A percentile compares a stretch with the other conserved stretches of the same genome.
phyloP scores from a whole-genome alignment of 2,329 filamentous ascomycete species.

The Xylaria arbuscula region DNA sequence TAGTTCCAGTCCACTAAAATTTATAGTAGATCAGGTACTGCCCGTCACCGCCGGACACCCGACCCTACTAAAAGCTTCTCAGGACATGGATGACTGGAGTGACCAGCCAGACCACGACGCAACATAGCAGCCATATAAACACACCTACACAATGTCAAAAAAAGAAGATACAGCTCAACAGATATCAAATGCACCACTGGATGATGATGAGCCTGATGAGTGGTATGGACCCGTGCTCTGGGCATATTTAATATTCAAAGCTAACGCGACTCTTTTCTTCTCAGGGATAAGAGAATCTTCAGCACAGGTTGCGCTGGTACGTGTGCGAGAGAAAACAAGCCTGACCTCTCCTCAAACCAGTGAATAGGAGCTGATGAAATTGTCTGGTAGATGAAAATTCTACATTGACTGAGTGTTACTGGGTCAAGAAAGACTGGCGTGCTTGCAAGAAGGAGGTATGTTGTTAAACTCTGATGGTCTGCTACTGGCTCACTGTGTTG shows the following conservation, averaged over 20 bases:
- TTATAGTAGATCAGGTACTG: not conserved
- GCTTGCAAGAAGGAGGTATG: conserved; percentile 87
- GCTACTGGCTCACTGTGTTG: conserved; percentile 1
- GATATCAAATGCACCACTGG: conserved; percentile 57
- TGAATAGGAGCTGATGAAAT: conserved; percentile 27
- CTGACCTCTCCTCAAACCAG: not conserved
- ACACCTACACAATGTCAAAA: conserved; percentile 63
- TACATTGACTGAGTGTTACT: conserved; percentile 95
- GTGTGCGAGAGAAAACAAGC: conserved; percentile 22
- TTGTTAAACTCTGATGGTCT: conserved; percentile 36
- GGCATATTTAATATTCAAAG: not conserved
- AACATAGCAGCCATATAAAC: not conserved
- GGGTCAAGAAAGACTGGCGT: conserved; percentile 95
- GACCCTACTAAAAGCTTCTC: conserved; percentile 1
- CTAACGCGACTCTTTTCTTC: conserved; percentile 26
- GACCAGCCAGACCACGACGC: conserved; percentile 2
- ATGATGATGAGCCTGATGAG: conserved; percentile 92
- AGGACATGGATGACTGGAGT: conserved; percentile 4
- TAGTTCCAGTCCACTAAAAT: conserved; percentile 30
- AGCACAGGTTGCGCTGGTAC: conserved; percentile 92
- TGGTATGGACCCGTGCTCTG: conserved; percentile 74
- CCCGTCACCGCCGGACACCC: conserved; percentile 11
- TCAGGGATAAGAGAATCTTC: conserved; percentile 96
- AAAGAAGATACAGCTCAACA: conserved; percentile 60
- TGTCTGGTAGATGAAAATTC: conserved; percentile 79